Conservation (phyloP, 2,329 filamentous ascomycete species). For the Claviceps capensis region DNA sequence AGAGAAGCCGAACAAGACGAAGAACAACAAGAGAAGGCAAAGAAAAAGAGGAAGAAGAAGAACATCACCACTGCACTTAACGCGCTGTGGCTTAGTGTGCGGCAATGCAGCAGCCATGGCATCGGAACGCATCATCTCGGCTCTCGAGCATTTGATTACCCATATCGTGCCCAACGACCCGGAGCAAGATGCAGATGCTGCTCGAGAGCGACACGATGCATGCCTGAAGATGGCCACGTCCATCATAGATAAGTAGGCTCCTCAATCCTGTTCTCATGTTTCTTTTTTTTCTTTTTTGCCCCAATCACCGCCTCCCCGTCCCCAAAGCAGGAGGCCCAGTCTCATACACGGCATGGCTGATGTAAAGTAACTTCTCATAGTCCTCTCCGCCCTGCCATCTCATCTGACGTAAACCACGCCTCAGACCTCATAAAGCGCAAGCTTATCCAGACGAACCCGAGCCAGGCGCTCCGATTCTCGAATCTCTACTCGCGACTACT, state of each 20-base stretch:
- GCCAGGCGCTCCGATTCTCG: slow-evolving; percentile 70
- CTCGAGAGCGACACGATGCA: slow-evolving; percentile 55
- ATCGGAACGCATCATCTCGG: slow-evolving; percentile 59
- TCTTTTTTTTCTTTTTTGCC: no score
- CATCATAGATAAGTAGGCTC: slow-evolving; percentile 35
- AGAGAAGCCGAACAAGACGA: neutral
- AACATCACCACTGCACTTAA: neutral
- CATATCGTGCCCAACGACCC: slow-evolving; percentile 56
- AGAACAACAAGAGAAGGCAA: neutral
- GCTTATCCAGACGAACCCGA: slow-evolving; percentile 64
- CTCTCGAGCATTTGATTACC: slow-evolving; percentile 65
- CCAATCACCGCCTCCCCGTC: neutral
- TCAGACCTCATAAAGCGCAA: slow-evolving; percentile 85
- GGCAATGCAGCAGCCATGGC: slow-evolving; percentile 42
- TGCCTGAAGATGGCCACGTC: slow-evolving; percentile 37
- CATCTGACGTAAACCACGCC: slow-evolving; percentile 75
- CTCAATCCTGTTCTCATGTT: neutral
- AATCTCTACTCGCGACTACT: slow-evolving; percentile 83
- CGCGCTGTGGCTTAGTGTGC: slow-evolving; percentile 15
- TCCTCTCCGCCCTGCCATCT: slow-evolving; percentile 38
- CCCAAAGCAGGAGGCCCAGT: neutral
- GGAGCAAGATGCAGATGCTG: slow-evolving; percentile 51
- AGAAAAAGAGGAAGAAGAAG: neutral
- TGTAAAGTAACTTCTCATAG: slow-evolving; percentile 14
- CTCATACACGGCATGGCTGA: neutral